Evolutionary conservation across 148 eudicot species (phyloP), one percentile per base, ranked within the genome.

Genomic region (Cornus controversa): DNA sequence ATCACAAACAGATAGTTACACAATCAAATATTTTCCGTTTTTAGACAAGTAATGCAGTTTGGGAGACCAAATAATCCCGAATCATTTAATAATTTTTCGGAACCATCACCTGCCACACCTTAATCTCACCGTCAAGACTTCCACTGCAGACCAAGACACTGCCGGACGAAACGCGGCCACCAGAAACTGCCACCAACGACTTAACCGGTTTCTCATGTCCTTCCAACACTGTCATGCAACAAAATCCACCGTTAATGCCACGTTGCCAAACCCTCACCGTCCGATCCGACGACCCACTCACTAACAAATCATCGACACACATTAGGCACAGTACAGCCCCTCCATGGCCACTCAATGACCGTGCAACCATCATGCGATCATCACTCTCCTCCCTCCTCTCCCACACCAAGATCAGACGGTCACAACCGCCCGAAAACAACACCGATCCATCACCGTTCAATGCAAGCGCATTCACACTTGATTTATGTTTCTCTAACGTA

Each of bases 221-320:
- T 73, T 82, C 88, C 75, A 85, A 66, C 27, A 85, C 84, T 28
- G 71, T 83, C 75, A 85, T 26, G 26, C 87, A 85, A 71, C 79
- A 28, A 66, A 67, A 66, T 10, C 24, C 74, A 22, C 29, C 66
- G 68, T 13, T n/a, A 11, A n/a, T 71, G 53, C 20, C 73, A 15
- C 70, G 72, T 11, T 74, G 82, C 86, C 83, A 83, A 22, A 83
- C 53, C 82, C 85, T 78, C 23, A 85, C 85, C 73, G 88, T 82
- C 54, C 78, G 85, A 85, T 82, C 85, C 18, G 84, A 81, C 0
- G 85, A 81, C 24, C 88, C 85, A 42, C 88, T 85, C 27, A 78
- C 81, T 34, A 85, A 85, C 82, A 80, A 25, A 75, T 78, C 80
- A 31, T 69, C 81, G 28, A 78, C 77, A n/a, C 63, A 72, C 18